phyloP scores from a whole-genome alignment of 2,329 filamentous ascomycete genomes.

The Fusarium sacchari region DNA sequence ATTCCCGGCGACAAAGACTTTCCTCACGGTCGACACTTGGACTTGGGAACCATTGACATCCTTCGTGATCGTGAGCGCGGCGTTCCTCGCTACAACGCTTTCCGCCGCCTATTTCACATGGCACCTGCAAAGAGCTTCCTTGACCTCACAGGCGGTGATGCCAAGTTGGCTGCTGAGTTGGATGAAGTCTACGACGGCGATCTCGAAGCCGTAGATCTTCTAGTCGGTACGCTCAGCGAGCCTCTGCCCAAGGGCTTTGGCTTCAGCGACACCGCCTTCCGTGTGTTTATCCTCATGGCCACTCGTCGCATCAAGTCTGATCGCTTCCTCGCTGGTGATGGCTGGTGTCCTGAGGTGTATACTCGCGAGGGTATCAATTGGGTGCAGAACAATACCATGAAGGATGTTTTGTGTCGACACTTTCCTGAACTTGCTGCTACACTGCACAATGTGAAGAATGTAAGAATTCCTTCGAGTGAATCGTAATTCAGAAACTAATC shows the following conservation, averaged over 20 bases:
- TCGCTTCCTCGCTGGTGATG: constrained; percentile 19
- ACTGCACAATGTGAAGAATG: constrained; percentile 9
- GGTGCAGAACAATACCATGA: constrained; percentile 27
- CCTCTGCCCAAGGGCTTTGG: constrained; percentile 17
- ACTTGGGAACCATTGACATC: constrained; percentile 23
- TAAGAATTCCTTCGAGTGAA: background rate
- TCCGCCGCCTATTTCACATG: constrained; percentile 26
- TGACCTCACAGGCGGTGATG: constrained; percentile 15
- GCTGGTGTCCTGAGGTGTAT: constrained; percentile 27
- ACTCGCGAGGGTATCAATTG: constrained; percentile 21
- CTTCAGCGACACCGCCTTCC: constrained; percentile 24
- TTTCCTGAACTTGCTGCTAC: constrained; percentile 24
- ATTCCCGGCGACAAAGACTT: constrained; percentile 15
- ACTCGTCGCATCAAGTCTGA: constrained; percentile 26
- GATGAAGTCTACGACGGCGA: constrained; percentile 6
- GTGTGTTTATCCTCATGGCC: constrained; percentile 25
- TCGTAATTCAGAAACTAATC: background rate
- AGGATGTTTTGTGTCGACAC: constrained; percentile 23
- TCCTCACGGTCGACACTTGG: constrained; percentile 6
- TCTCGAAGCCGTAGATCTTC: constrained; percentile 10
- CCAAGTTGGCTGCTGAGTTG: constrained; percentile 9
- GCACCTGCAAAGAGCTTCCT: constrained; percentile 1
- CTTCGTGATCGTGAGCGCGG: constrained; percentile 26
- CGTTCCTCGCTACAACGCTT: constrained; percentile 24
- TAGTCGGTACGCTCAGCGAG: constrained; percentile 13